Percentiles rank a stretch among this genome's conserved stretches.
Evolutionary conservation across 2,329 filamentous ascomycete genomes (phyloP).

Genomic region (Tolypocladium sp.): DNA sequence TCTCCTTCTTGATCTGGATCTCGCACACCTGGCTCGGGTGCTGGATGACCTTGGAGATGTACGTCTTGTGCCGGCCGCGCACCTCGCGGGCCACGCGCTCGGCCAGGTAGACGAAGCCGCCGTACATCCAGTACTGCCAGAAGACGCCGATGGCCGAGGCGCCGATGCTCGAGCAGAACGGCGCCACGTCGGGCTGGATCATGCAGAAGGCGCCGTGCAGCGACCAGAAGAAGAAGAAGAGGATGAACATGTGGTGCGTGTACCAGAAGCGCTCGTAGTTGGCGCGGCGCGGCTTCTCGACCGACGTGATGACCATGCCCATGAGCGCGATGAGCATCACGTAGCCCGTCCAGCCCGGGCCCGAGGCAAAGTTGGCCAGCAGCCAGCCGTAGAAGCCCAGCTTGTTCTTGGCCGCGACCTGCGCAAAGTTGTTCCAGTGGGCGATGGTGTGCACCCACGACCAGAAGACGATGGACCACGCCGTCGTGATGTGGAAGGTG

Average conservation of each 20-base stretch:
- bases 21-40: constrained; percentile 84
- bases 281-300: constrained; percentile 67
- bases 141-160: constrained; percentile 64
- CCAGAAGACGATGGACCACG: constrained; percentile 84
- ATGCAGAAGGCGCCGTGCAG: constrained; percentile 84
- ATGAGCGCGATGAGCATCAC: constrained; percentile 73
- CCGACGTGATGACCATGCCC: constrained; percentile 68
- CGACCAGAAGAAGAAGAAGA: constrained; percentile 90
- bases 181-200: constrained; percentile 76
- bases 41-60: constrained; percentile 82
- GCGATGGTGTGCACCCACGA: constrained; percentile 80
- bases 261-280: constrained; percentile 92
- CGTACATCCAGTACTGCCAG: constrained; percentile 86
- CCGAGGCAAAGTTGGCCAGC: constrained; percentile 66
- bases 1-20: constrained; percentile 86
- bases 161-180: constrained; percentile 64
- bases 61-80: constrained; percentile 73
- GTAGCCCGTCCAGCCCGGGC: constrained; percentile 80
- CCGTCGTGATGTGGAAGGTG: constrained; percentile 76
- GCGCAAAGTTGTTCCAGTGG: constrained; percentile 81
- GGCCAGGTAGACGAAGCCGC: constrained; percentile 70
- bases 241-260: constrained; percentile 76
- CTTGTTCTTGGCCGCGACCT: constrained; percentile 64
- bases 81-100: constrained; percentile 72
- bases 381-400: constrained; percentile 72